These are phyloP conservation scores for Phoenix roebelenii DNA, from an alignment of 176 grass and related monocot species.

Conservation along the genomic window DNA sequence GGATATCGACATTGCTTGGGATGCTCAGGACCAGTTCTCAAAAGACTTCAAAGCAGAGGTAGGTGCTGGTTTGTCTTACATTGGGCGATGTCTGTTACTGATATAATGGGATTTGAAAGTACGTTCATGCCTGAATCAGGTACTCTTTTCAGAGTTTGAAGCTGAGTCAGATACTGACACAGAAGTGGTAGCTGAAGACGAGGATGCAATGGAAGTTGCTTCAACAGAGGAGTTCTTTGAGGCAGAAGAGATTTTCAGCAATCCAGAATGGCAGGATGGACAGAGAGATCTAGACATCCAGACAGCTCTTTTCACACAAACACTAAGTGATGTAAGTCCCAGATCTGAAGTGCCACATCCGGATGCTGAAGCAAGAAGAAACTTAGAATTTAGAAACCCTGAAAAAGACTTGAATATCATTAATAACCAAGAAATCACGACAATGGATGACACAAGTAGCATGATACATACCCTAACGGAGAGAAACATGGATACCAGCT, in stretches of 20 bases:
- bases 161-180: conserved; percentile 50
- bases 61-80: conserved; percentile 22
- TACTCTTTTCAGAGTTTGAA: conserved; percentile 99
- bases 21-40: conserved; percentile 52
- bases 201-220: conserved; percentile 46
- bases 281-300: conserved; percentile 36
- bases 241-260: conserved; percentile 87
- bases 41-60: conserved; percentile 97
- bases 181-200: conserved; percentile 22
- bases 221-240: conserved; percentile 81
- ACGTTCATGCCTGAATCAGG: conserved; percentile 69
- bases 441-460: conserved; percentile 23
- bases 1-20: conserved; percentile 70
- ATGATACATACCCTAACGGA: conserved; percentile 20
- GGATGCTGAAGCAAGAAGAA: conserved; percentile 24
- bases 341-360: conserved; percentile 3
- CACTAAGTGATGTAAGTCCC: conserved; percentile 26
- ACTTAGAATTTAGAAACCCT: conserved; percentile 29
- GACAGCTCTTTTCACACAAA: conserved; percentile 22
- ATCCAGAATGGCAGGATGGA: conserved; percentile 58
- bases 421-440: conserved; percentile 14
- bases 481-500: conserved; percentile 6
- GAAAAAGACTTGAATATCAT: conserved; percentile 2
- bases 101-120: conserved; percentile 36
- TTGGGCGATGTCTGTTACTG: background rate